Conservation (phyloP, 1,284 basidiomycete species). For the Kalmanozyma brasiliensis region DNA sequence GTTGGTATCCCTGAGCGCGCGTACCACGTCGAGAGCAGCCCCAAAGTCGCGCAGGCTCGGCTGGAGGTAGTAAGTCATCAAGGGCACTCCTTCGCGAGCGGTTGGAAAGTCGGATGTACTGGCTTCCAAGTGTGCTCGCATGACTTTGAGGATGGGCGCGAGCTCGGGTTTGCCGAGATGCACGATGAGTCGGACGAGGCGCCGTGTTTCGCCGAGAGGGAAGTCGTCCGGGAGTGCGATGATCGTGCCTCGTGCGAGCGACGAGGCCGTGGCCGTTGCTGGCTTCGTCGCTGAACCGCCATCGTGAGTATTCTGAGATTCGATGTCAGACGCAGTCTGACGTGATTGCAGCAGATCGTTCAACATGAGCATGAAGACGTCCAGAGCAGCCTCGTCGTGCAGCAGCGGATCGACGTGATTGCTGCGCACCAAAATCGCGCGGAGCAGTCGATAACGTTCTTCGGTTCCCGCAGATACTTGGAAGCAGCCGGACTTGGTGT, state of each 20-base stretch:
- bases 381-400: conserved; percentile 25
- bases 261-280: not conserved
- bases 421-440: conserved; percentile 24
- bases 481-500: conserved; percentile 24
- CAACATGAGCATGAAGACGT: conserved; percentile 38
- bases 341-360: conserved; percentile 29
- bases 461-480: conserved; percentile 29
- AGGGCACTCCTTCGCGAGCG: conserved; percentile 33
- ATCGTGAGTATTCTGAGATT: not conserved
- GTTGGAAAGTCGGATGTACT: conserved; percentile 33
- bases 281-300: not conserved
- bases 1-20: conserved; percentile 35
- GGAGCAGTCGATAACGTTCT: conserved; percentile 34
- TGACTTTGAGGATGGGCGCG: conserved; percentile 24
- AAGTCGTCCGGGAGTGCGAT: conserved; percentile 24
- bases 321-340: no score
- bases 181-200: conserved; percentile 22
- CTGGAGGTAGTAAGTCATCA: conserved; percentile 40
- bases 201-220: conserved; percentile 32
- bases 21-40: conserved; percentile 36
- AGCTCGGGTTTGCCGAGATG: conserved; percentile 25
- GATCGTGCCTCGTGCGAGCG: not conserved
- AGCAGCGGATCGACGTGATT: conserved; percentile 18
- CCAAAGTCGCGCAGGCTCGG: conserved; percentile 32
- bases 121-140: conserved; percentile 28